Evolutionary conservation across 108 stramenopile species (phyloP).

Genomic region (Cyclostephanos tholiformis): DNA sequence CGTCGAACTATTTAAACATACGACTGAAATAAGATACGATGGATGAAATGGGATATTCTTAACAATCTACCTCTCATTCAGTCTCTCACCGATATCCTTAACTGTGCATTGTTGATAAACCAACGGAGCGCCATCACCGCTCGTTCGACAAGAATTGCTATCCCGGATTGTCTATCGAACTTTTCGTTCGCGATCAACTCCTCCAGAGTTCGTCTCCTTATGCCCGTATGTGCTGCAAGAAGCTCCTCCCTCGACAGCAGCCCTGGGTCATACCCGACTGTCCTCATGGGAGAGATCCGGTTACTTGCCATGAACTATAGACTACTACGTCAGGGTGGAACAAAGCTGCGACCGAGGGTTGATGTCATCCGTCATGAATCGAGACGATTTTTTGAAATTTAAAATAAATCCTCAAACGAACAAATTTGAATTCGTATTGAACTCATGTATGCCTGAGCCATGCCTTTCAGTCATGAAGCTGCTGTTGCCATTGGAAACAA

Average conservation of each 20-base stretch:
- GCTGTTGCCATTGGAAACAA: no score
- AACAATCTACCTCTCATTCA: neutral
- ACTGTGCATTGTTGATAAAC: constrained; percentile 50
- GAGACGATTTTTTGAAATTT: no score
- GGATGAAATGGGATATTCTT: neutral
- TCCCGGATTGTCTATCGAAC: constrained; percentile 2
- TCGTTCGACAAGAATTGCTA: constrained; percentile 11
- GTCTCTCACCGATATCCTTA: constrained; percentile 56
- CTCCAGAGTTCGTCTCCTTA: constrained; percentile 40
- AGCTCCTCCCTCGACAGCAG: constrained; percentile 54
- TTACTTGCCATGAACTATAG: neutral
- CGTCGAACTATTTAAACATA: constrained; percentile 43
- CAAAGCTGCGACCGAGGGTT: no score
- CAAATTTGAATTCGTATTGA: no score
- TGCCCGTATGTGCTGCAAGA: constrained; percentile 26
- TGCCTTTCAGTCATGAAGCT: no score
- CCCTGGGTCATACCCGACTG: constrained; percentile 57
- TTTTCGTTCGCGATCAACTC: constrained; percentile 37
- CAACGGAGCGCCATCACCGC: constrained; percentile 39
- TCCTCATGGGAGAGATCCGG: constrained; percentile 37
- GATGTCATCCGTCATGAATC: no score
- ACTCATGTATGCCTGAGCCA: no score
- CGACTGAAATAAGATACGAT: neutral
- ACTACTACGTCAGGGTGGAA: no score
- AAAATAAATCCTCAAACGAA: no score